phyloP scores from a whole-genome alignment of 1,139 yeast genomes.

The Meyerozyma smithsonii region DNA sequence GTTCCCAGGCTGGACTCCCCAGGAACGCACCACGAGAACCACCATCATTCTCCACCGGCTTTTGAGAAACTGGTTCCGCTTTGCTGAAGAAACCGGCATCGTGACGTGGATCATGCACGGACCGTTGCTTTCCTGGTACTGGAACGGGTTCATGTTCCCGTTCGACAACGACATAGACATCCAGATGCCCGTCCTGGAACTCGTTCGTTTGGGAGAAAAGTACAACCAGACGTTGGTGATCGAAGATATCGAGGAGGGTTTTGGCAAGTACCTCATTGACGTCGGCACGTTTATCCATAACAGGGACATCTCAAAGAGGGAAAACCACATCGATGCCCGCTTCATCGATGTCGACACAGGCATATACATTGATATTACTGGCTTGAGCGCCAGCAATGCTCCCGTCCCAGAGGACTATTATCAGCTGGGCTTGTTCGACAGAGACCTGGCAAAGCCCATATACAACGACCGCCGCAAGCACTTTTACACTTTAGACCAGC shows the following conservation, averaged over 20 bases:
- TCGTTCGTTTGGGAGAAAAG: conserved; percentile 13
- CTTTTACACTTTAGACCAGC: conserved; percentile 18
- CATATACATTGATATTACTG: conserved; percentile 18
- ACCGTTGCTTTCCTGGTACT: conserved; percentile 17
- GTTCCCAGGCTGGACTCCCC: conserved; percentile 15
- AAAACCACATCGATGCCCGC: conserved; percentile 18
- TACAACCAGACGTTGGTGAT: conserved; percentile 16
- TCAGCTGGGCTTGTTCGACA: conserved; percentile 8
- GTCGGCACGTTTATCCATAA: conserved; percentile 14
- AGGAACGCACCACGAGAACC: conserved; percentile 17
- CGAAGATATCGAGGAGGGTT: conserved; percentile 13
- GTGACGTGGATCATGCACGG: conserved; percentile 23
- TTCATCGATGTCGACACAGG: conserved; percentile 19
- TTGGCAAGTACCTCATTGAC: conserved; percentile 14
- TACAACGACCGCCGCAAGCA: conserved; percentile 22
- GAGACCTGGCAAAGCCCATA: conserved; percentile 9
- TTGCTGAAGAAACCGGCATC: conserved; percentile 32
- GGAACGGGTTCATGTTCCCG: conserved; percentile 19
- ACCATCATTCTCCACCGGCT: conserved; percentile 25
- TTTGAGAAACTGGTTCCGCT: conserved; percentile 30
- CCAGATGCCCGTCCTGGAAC: conserved; percentile 18
- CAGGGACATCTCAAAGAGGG: conserved; percentile 13
- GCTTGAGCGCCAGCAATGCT: conserved; percentile 9
- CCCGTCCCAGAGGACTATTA: conserved; percentile 11
- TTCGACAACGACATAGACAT: conserved; percentile 20